These are phyloP conservation scores for Starmerella geochares DNA, from an alignment of 805 yeast species.

Conservation along the genomic window DNA sequence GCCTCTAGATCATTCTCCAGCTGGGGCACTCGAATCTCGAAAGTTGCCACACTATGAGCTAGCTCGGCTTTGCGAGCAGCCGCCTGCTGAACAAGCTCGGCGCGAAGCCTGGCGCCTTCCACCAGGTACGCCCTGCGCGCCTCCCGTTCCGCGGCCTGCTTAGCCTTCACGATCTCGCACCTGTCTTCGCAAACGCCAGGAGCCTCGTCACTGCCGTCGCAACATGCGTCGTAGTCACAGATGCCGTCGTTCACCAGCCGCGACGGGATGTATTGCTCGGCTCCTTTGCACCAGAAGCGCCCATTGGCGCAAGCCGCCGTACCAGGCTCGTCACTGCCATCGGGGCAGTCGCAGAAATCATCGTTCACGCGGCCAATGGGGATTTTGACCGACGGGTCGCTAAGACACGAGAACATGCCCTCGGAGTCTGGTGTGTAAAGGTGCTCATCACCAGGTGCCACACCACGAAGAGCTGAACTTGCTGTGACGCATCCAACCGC, in stretches of 20 bases:
- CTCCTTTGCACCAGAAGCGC: conserved; percentile 67
- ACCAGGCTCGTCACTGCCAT: conserved; percentile 95
- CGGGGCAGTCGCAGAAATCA: conserved; percentile 92
- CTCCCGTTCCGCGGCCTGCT: conserved; percentile 29
- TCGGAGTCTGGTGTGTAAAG: conserved; percentile 43
- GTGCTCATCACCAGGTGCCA: conserved; percentile 21
- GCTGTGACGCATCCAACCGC: neutral
- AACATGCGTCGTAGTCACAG: conserved; percentile 80
- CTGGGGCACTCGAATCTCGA: neutral
- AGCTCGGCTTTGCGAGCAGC: conserved; percentile 11
- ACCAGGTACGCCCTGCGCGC: conserved; percentile 11
- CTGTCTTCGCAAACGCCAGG: conserved; percentile 43
- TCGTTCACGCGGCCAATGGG: conserved; percentile 64
- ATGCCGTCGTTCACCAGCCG: conserved; percentile 75
- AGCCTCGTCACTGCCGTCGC: conserved; percentile 88
- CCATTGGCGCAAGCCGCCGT: conserved; percentile 63
- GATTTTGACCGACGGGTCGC: conserved; percentile 54
- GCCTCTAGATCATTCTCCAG: conserved; percentile 18
- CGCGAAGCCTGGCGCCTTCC: conserved; percentile 34
- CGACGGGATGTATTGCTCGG: conserved; percentile 52
- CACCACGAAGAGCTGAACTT: conserved; percentile 13
- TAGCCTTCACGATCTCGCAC: conserved; percentile 43
- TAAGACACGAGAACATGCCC: conserved; percentile 60
- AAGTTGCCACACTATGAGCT: neutral
- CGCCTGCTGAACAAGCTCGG: conserved; percentile 30